These are phyloP conservation scores for Phyllosticta capitalensis DNA, from an alignment of 2,329 filamentous ascomycete genomes.

Conservation along the genomic window DNA sequence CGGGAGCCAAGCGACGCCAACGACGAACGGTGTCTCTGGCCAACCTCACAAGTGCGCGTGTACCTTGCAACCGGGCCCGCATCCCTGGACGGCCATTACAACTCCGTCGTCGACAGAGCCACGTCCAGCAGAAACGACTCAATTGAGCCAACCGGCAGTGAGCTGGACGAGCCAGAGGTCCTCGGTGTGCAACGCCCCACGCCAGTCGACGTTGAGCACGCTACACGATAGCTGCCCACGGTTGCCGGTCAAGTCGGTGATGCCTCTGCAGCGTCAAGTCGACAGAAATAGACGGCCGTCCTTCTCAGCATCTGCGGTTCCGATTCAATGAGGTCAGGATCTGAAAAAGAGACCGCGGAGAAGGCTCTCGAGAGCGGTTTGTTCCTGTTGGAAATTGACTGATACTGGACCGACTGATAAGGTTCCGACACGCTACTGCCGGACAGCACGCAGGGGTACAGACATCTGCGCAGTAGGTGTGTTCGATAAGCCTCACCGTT, in stretches of 20 bases:
- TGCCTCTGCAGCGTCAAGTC: background rate
- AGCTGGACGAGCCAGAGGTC: background rate
- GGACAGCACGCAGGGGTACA: background rate
- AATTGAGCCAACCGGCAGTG: too few species aligned
- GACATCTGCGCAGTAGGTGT: too few species aligned
- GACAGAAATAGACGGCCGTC: background rate
- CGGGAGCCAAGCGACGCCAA: background rate
- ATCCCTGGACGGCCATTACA: background rate
- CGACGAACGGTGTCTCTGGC: background rate
- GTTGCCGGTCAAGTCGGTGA: background rate
- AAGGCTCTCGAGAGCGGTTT: constrained; percentile 1
- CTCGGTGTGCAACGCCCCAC: background rate
- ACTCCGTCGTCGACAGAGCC: background rate
- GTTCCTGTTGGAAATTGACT: background rate
- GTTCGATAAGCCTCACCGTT: background rate
- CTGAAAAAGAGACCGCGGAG: background rate
- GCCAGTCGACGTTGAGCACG: background rate
- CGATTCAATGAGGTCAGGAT: background rate
- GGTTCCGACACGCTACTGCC: background rate
- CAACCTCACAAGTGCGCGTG: background rate
- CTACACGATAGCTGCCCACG: background rate
- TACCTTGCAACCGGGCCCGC: background rate
- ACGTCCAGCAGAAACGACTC: too few species aligned
- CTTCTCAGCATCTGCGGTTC: background rate
- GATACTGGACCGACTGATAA: constrained; percentile 2